These are phyloP conservation scores for Aspergillus affinis DNA, from an alignment of 495 filamentous ascomycete species.

Conservation along the genomic window DNA sequence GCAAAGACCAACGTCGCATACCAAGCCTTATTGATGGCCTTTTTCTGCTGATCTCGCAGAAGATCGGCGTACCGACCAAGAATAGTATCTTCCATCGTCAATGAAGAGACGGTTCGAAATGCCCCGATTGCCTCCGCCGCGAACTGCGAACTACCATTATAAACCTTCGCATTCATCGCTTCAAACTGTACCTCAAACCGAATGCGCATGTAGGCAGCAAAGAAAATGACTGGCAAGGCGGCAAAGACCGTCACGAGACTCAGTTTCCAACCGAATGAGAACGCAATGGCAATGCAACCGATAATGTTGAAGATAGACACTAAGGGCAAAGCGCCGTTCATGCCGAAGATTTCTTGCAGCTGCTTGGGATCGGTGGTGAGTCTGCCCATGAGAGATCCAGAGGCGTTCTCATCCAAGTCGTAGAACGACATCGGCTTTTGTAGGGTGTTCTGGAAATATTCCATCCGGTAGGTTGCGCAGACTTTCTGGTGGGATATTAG, in stretches of 20 bases:
- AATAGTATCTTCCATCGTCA: constrained; percentile 53
- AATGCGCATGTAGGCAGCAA: constrained; percentile 55
- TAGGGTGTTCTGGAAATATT: constrained; percentile 61
- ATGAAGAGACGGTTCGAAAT: constrained; percentile 57
- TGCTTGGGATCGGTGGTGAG: constrained; percentile 60
- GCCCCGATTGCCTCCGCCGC: constrained; percentile 57
- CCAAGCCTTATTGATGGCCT: constrained; percentile 52
- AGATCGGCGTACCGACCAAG: constrained; percentile 48
- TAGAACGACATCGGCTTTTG: constrained; percentile 57
- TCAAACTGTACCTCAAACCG: constrained; percentile 53
- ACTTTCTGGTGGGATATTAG: constrained; percentile 38
- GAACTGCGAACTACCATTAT: constrained; percentile 52
- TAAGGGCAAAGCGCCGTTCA: constrained; percentile 30
- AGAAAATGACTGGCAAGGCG: constrained; percentile 53
- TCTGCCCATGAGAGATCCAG: constrained; percentile 48
- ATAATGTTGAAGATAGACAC: constrained; percentile 52
- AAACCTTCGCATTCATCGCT: constrained; percentile 56
- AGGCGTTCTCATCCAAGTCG: constrained; percentile 49
- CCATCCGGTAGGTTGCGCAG: constrained; percentile 51
- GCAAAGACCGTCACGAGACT: constrained; percentile 56
- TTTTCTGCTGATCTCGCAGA: constrained; percentile 49
- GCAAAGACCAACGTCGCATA: constrained; percentile 40
- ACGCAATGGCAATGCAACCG: constrained; percentile 53
- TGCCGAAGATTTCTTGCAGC: constrained; percentile 61
- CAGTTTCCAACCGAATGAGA: constrained; percentile 64